These are phyloP conservation scores for Boletus smithii DNA, from an alignment of 1,284 basidiomycete species.

Conservation along the genomic window DNA sequence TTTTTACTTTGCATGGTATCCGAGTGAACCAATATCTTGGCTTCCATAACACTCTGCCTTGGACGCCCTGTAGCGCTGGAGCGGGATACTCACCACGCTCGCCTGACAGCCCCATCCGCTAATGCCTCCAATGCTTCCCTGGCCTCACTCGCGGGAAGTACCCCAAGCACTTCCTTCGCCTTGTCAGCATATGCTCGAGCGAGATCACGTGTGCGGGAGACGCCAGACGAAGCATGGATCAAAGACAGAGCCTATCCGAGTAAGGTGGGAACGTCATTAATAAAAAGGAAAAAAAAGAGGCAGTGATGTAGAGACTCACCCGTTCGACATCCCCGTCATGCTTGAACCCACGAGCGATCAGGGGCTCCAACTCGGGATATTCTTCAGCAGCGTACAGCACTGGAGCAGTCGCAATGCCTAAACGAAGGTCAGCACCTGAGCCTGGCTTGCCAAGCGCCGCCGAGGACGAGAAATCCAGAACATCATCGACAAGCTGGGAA, in stretches of 20 bases:
- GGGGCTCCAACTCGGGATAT: conserved; percentile 73
- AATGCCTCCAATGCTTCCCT: conserved; percentile 67
- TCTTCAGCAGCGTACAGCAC: conserved; percentile 95
- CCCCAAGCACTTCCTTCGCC: conserved; percentile 66
- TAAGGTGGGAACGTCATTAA: conserved; percentile 1
- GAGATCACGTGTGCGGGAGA: conserved; percentile 77
- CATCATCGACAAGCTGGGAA: conserved; percentile 85
- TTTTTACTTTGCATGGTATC: no score
- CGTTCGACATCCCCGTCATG: conserved; percentile 82
- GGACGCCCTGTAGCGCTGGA: no score
- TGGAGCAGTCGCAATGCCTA: conserved; percentile 90
- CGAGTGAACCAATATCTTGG: neutral
- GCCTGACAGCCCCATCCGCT: conserved; percentile 57
- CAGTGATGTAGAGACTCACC: conserved; percentile 50
- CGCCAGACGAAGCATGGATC: conserved; percentile 72
- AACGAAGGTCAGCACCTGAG: conserved; percentile 75
- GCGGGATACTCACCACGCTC: conserved; percentile 20
- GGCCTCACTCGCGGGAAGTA: conserved; percentile 83
- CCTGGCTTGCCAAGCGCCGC: conserved; percentile 80
- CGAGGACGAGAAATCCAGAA: conserved; percentile 78
- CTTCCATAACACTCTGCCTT: no score
- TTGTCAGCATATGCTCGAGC: conserved; percentile 77
- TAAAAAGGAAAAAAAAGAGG: neutral
- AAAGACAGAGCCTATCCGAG: conserved; percentile 63
- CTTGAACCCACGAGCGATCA: conserved; percentile 85